Conservation (phyloP, 2,329 filamentous ascomycete genomes). For the Rutstroemia sp. region DNA sequence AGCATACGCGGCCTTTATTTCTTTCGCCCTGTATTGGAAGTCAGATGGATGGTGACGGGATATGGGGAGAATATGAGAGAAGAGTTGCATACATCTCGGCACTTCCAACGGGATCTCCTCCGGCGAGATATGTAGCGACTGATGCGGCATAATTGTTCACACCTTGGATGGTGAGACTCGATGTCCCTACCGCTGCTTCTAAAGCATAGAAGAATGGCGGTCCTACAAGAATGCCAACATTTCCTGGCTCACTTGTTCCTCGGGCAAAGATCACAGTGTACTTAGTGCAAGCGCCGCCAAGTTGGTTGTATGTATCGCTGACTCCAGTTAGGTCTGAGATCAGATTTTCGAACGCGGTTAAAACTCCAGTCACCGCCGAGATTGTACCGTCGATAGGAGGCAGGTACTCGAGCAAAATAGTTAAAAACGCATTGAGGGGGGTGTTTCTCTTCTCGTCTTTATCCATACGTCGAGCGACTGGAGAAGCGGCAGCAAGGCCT, state of each 20-base stretch:
- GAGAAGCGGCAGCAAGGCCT: constrained; percentile 12
- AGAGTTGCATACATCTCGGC: constrained; percentile 19
- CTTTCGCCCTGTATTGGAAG: constrained; percentile 16
- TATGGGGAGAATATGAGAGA: background rate
- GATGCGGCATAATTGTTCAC: constrained; percentile 29
- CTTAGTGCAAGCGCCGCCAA: constrained; percentile 17
- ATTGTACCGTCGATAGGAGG: constrained; percentile 20
- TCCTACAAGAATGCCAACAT: constrained; percentile 34
- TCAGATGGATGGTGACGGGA: background rate
- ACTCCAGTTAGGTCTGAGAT: constrained; percentile 18
- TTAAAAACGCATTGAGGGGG: constrained; percentile 21
- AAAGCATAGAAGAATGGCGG: constrained; percentile 28
- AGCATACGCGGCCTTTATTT: constrained; percentile 28
- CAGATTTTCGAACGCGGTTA: constrained; percentile 20
- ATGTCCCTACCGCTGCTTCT: constrained; percentile 14
- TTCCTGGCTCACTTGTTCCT: constrained; percentile 41
- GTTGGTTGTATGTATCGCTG: constrained; percentile 23
- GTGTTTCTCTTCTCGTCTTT: constrained; percentile 12
- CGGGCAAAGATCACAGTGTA: constrained; percentile 41
- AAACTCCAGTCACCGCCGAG: constrained; percentile 10
- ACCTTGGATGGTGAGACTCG: constrained; percentile 23
- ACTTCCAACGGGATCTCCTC: constrained; percentile 22
- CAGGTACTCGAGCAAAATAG: constrained; percentile 18
- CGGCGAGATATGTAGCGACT: constrained; percentile 20
- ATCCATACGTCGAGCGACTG: background rate